phyloP scores from a whole-genome alignment of 176 grass and related monocot genomes.

The Bolboschoenus planiculmis region DNA sequence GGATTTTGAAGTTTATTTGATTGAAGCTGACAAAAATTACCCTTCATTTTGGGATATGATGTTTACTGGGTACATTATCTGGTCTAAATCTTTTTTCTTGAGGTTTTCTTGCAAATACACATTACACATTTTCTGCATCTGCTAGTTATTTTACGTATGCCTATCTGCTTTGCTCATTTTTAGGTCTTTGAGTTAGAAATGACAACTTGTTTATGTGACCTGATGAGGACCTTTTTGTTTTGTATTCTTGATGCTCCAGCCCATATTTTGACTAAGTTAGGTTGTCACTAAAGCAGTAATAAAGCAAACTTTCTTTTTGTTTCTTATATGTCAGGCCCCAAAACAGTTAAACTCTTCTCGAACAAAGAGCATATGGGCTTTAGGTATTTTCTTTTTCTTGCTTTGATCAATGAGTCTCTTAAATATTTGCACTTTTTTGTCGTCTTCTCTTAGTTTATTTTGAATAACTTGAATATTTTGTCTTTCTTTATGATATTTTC shows the following conservation, averaged over 20 bases:
- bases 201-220: not conserved
- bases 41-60: not conserved
- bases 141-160: not conserved
- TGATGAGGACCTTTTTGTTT: not conserved
- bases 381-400: conserved; percentile 43
- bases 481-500: not conserved
- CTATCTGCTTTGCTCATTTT: not conserved
- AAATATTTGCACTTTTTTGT: not conserved
- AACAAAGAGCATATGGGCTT: conserved; percentile 99
- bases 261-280: not conserved
- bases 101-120: not conserved
- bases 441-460: not conserved
- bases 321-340: conserved; percentile 51
- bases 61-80: not conserved
- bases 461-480: not conserved
- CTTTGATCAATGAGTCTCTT: conserved; percentile 5
- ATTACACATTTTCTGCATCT: not conserved
- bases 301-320: not conserved
- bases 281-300: not conserved
- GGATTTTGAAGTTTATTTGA: not conserved
- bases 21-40: not conserved
- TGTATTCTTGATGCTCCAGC: not conserved
- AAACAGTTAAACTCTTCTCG: conserved; percentile 71
- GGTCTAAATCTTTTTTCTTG: not conserved
- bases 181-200: not conserved